Percentiles rank a stretch among this genome's conserved stretches.
These are phyloP conservation scores for Dictyophora rubrovolvata DNA, from an alignment of 768 basidiomycete genomes.

Conservation along the genomic window DNA sequence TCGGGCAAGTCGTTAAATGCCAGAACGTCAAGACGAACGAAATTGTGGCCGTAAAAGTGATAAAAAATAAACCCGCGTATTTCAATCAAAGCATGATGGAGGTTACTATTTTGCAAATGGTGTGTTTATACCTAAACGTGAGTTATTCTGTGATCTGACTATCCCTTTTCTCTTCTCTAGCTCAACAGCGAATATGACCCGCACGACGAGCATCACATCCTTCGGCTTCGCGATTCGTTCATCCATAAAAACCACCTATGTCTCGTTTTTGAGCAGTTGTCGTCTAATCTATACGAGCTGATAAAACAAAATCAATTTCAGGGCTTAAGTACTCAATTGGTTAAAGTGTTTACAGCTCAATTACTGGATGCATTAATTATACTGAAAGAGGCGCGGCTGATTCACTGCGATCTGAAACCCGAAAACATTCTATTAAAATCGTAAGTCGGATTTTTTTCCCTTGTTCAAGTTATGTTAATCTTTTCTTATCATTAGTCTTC, in stretches of 20 bases:
- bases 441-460: slow-evolving; percentile 34
- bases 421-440: slow-evolving; percentile 97
- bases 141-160: background rate
- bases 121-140: slow-evolving; percentile 21
- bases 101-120: slow-evolving; percentile 93
- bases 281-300: slow-evolving; percentile 95
- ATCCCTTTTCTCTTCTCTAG: slow-evolving; percentile 29
- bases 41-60: slow-evolving; percentile 97
- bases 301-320: slow-evolving; percentile 99
- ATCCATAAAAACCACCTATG: slow-evolving; percentile 95
- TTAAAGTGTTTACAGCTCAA: slow-evolving; percentile 97
- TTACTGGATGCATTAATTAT: slow-evolving; percentile 85
- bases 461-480: background rate
- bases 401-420: slow-evolving; percentile 97
- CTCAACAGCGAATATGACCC: slow-evolving; percentile 93
- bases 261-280: slow-evolving; percentile 94
- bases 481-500: slow-evolving; percentile 44
- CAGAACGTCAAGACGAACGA: slow-evolving; percentile 99
- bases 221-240: slow-evolving; percentile 91
- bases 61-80: slow-evolving; percentile 99
- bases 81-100: slow-evolving; percentile 99
- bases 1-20: slow-evolving; percentile 99
- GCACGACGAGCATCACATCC: slow-evolving; percentile 90
- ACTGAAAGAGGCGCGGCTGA: slow-evolving; percentile 89
- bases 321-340: slow-evolving; percentile 90